Evolutionary conservation across 306 rosid species (phyloP).

Genomic region (Trichosanthes cucumerina): DNA sequence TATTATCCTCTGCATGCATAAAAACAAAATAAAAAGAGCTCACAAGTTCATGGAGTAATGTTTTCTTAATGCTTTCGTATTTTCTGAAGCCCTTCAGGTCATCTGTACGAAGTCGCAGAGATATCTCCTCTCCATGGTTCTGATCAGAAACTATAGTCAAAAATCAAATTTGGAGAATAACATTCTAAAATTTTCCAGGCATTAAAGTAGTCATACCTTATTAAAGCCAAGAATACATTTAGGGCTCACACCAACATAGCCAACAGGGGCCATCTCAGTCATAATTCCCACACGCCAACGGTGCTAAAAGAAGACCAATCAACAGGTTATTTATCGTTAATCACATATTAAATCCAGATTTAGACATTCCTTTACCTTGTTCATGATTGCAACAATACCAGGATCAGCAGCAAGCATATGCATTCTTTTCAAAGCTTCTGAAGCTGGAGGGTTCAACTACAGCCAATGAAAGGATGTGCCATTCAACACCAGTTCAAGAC

Average conservation of each 20-base stretch:
- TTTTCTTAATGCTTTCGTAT: conserved; percentile 73
- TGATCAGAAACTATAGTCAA: conserved; percentile 17
- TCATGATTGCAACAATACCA: conserved; percentile 89
- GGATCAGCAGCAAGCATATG: conserved; percentile 95
- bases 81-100: conserved; percentile 92
- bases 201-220: conserved; percentile 36
- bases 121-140: conserved; percentile 92
- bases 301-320: conserved; percentile 39
- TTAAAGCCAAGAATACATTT: conserved; percentile 88
- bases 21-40: conserved; percentile 19
- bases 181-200: neutral
- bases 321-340: conserved; percentile 18
- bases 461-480: conserved; percentile 20
- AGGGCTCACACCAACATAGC: conserved; percentile 89
- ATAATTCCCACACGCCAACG: conserved; percentile 88
- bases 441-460: conserved; percentile 78
- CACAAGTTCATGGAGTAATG: conserved; percentile 96
- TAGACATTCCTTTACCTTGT: conserved; percentile 45
- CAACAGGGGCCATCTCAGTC: conserved; percentile 97
- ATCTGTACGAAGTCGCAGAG: conserved; percentile 90
- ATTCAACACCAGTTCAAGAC: conserved; percentile 11
- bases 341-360: conserved; percentile 14
- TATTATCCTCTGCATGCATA: neutral
- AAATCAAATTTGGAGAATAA: neutral
- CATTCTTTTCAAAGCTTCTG: conserved; percentile 88